phyloP scores from a whole-genome alignment of 495 filamentous ascomycete species.

The Aspergillus cavernicola region DNA sequence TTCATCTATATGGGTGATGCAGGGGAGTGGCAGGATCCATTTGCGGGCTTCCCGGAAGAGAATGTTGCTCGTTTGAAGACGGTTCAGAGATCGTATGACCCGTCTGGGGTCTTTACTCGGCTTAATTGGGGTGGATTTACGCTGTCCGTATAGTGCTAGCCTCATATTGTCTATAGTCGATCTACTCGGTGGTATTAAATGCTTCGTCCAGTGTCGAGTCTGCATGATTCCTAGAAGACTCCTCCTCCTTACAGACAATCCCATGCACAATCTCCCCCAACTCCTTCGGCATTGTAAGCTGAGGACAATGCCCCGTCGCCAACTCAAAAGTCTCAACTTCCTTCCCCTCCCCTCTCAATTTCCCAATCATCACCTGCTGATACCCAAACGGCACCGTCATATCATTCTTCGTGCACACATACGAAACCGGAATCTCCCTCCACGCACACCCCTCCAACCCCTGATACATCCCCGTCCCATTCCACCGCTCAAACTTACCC shows the following conservation, averaged over 20 bases:
- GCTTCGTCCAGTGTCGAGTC: no score
- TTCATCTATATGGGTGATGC: constrained; percentile 41
- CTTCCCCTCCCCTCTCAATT: neutral
- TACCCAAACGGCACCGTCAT: constrained; percentile 10
- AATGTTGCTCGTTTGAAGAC: constrained; percentile 29
- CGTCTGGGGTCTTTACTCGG: constrained; percentile 17
- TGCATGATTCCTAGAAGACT: no score
- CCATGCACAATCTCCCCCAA: constrained; percentile 4
- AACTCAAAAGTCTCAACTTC: constrained; percentile 1
- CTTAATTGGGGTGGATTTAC: constrained; percentile 32
- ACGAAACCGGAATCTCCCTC: constrained; percentile 6
- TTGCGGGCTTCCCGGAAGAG: constrained; percentile 33
- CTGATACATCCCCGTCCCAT: constrained; percentile 4
- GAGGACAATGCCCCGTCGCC: constrained; percentile 13
- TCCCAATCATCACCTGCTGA: constrained; percentile 4
- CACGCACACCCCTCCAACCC: neutral
- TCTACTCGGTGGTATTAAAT: no score
- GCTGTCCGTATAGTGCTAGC: neutral
- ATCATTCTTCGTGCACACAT: constrained; percentile 2
- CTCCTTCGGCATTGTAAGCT: constrained; percentile 3
- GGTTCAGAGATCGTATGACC: constrained; percentile 37
- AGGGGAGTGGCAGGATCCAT: constrained; percentile 36
- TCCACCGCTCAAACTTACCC: neutral
- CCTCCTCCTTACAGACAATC: no score
- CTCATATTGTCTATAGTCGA: no score